Conservation (phyloP, 495 filamentous ascomycete species). For the Penicillium nucicola region DNA sequence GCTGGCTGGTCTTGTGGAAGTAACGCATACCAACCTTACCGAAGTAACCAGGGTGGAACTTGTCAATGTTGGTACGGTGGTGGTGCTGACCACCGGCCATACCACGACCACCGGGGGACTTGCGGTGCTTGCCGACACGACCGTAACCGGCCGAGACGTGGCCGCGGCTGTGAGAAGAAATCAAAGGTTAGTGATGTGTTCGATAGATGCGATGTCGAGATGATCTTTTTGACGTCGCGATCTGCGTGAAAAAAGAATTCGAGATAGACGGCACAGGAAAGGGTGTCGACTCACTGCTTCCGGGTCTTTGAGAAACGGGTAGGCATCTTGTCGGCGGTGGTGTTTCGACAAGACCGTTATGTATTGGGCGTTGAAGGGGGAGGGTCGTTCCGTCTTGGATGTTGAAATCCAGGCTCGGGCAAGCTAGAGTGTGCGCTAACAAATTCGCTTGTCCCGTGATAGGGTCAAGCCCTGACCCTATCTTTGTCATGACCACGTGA, state of each 20-base stretch:
- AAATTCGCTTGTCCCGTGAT: conserved; percentile 40
- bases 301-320: conserved; percentile 78
- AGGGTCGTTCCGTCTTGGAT: conserved; percentile 36
- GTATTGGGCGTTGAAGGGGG: conserved; percentile 43
- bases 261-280: conserved; percentile 17
- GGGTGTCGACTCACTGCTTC: conserved; percentile 65
- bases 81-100: conserved; percentile 94
- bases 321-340: conserved; percentile 65
- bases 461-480: conserved; percentile 29
- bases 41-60: conserved; percentile 96
- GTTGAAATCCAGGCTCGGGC: conserved; percentile 41
- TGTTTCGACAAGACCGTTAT: conserved; percentile 46
- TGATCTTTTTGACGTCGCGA: conserved; percentile 16
- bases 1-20: conserved; percentile 84
- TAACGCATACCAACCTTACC: conserved; percentile 97
- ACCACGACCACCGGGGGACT: conserved; percentile 92
- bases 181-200: conserved; percentile 18
- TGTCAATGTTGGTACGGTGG: conserved; percentile 91
- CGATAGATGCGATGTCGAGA: conserved; percentile 19
- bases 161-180: conserved; percentile 63
- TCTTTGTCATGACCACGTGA: conserved; percentile 11
- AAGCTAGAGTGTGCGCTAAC: conserved; percentile 44
- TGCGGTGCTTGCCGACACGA: conserved; percentile 90
- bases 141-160: conserved; percentile 93
- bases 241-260: conserved; percentile 13